Percentiles rank a stretch among this genome's conserved stretches.
Conservation (phyloP, 225 moss, liverwort and hornwort species). For the Bryoerythrophyllum caledonicum region DNA sequence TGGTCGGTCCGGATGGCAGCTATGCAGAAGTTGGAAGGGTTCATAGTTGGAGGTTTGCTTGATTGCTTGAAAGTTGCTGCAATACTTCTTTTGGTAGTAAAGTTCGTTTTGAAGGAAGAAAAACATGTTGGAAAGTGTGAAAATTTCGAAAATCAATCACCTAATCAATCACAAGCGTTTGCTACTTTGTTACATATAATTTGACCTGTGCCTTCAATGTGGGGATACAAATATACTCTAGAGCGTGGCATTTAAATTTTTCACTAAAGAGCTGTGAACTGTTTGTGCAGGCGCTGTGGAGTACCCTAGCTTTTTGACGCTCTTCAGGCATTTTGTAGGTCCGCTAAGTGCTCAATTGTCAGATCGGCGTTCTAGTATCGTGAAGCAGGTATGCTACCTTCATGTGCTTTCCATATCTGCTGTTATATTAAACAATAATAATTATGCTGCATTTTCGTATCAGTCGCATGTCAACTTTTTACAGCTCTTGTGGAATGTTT, state of each 20-base stretch:
- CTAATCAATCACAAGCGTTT: not conserved
- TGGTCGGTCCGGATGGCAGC: conserved; percentile 79
- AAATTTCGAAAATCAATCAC: not conserved
- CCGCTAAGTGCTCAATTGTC: conserved; percentile 65
- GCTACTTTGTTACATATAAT: not conserved
- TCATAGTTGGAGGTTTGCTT: conserved; percentile 61
- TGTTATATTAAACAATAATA: not conserved
- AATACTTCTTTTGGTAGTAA: not conserved
- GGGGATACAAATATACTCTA: not conserved
- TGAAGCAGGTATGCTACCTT: conserved; percentile 57
- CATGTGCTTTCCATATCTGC: not conserved
- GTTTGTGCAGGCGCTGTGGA: conserved; percentile 54
- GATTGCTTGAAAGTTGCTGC: not conserved
- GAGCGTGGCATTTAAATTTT: not conserved
- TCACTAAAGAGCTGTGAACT: not conserved
- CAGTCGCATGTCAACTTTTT: not conserved
- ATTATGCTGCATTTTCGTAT: not conserved
- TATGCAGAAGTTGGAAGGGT: conserved; percentile 72
- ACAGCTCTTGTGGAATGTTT: not conserved
- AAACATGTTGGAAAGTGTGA: not conserved
- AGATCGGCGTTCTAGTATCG: conserved; percentile 87
- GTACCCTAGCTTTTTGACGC: conserved; percentile 47
- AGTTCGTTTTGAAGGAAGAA: not conserved
- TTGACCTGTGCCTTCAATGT: not conserved
- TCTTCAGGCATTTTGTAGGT: conserved; percentile 69